These are phyloP conservation scores for Trichoderma semiorbis DNA, from an alignment of 2,329 filamentous ascomycete species.

Conservation along the genomic window DNA sequence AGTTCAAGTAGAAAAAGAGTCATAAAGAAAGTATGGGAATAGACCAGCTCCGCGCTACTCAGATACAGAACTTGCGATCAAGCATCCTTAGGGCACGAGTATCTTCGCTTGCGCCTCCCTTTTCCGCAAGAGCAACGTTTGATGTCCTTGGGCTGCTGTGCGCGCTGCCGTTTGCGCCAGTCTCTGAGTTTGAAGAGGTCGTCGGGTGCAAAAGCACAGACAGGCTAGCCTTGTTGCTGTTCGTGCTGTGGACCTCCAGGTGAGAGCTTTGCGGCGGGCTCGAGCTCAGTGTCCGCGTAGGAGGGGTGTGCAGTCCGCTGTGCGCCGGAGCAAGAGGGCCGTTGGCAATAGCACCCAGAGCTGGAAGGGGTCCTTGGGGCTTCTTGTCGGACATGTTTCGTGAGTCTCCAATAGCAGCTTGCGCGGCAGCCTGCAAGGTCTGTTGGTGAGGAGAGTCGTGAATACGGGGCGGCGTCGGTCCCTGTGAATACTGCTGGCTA, in stretches of 20 bases:
- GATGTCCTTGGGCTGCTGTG: slow-evolving; percentile 38
- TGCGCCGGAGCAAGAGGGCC: slow-evolving; percentile 28
- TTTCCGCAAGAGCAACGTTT: slow-evolving; percentile 29
- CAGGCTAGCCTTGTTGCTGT: slow-evolving; percentile 42
- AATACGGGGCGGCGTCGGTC: slow-evolving; percentile 34
- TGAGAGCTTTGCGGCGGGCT: slow-evolving; percentile 46
- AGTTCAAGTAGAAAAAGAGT: background rate
- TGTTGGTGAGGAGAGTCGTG: slow-evolving; percentile 44
- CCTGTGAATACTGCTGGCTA: slow-evolving; percentile 31
- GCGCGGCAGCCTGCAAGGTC: slow-evolving; percentile 43
- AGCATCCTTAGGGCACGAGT: slow-evolving; percentile 62
- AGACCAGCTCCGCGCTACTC: background rate
- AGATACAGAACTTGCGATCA: slow-evolving; percentile 53
- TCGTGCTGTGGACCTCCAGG: slow-evolving; percentile 29
- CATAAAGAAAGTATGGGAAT: background rate
- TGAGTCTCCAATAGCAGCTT: slow-evolving; percentile 41
- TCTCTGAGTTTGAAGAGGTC: slow-evolving; percentile 42
- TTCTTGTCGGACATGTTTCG: slow-evolving; percentile 36
- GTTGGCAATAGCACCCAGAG: slow-evolving; percentile 35
- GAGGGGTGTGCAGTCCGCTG: slow-evolving; percentile 39
- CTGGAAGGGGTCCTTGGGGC: slow-evolving; percentile 43
- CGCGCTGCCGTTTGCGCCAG: slow-evolving; percentile 41
- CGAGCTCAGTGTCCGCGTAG: slow-evolving; percentile 44
- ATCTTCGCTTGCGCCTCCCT: slow-evolving; percentile 57
- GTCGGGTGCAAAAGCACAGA: slow-evolving; percentile 52